Percentiles rank a stretch among this genome's conserved stretches.
phyloP scores from a whole-genome alignment of 257 asterid species.

The Phtheirospermum japonicum region DNA sequence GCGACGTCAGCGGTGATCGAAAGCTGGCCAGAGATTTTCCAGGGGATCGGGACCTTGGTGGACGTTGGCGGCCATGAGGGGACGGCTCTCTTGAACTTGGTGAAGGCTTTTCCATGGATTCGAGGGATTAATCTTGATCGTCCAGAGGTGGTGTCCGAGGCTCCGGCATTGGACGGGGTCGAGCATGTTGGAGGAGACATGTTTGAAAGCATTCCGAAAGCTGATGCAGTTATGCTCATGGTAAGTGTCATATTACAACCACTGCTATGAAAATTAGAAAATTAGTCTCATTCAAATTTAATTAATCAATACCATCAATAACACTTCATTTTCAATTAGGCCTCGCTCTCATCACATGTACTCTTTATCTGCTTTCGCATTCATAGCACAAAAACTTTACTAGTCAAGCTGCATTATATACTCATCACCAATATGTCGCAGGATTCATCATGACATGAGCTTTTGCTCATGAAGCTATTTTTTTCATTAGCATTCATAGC shows the following conservation, averaged over 20 bases:
- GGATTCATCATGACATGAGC: too few species aligned
- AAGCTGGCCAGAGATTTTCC: constrained; percentile 30
- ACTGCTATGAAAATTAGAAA: too few species aligned
- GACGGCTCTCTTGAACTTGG: constrained; percentile 32
- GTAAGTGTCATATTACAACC: too few species aligned
- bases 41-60: constrained; percentile 44
- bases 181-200: constrained; percentile 53
- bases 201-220: constrained; percentile 49
- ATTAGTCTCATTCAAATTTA: too few species aligned
- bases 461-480: too few species aligned
- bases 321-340: neutral
- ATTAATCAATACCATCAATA: too few species aligned
- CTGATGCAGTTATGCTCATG: constrained; percentile 50
- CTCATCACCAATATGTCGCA: too few species aligned
- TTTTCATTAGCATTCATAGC: too few species aligned
- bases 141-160: constrained; percentile 45
- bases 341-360: too few species aligned
- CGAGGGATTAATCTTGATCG: constrained; percentile 42
- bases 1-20: constrained; percentile 24
- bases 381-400: too few species aligned
- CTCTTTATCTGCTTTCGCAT: too few species aligned
- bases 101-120: constrained; percentile 43
- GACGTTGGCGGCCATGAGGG: constrained; percentile 71
- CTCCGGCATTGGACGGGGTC: constrained; percentile 32
- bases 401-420: too few species aligned